Evolutionary conservation across 1,284 basidiomycete genomes (phyloP).

Genomic region (Amylostereum areolatum): DNA sequence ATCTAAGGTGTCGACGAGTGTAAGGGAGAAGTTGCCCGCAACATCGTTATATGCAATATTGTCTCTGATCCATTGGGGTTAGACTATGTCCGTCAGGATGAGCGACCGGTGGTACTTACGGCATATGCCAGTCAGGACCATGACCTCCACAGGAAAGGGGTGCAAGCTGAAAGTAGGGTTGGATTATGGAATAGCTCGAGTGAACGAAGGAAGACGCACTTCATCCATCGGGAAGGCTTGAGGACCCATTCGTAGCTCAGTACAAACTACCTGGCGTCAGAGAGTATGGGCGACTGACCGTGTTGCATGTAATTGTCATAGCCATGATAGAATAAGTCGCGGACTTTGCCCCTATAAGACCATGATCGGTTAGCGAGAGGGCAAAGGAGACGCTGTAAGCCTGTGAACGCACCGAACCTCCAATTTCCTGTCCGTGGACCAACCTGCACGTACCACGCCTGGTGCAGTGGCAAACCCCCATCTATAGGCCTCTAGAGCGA

Average conservation of each 20-base stretch:
- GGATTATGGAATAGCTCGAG: background rate
- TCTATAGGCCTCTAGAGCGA: constrained; percentile 38
- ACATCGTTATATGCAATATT: constrained; percentile 80
- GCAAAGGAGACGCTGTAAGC: background rate
- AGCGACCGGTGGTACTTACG: constrained; percentile 42
- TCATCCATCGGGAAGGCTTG: constrained; percentile 80
- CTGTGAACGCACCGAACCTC: constrained; percentile 46
- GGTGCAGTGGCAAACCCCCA: constrained; percentile 30
- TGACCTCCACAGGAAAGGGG: constrained; percentile 82
- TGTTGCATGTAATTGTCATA: constrained; percentile 74
- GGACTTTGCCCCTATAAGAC: constrained; percentile 53
- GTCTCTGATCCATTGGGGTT: constrained; percentile 31
- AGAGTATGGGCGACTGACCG: constrained; percentile 38
- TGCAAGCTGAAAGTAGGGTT: constrained; percentile 49
- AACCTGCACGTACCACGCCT: constrained; percentile 32
- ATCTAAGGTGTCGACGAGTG: constrained; percentile 78
- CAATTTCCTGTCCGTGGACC: constrained; percentile 56
- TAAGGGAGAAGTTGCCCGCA: constrained; percentile 80
- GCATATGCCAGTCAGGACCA: constrained; percentile 75
- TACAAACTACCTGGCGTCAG: background rate
- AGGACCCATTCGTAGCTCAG: constrained; percentile 1
- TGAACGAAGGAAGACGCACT: constrained; percentile 31
- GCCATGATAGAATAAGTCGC: constrained; percentile 79
- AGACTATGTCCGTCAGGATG: background rate
- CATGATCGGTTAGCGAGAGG: background rate